Base-by-base conservation (phyloP, 2,329 filamentous ascomycete species). In the Penicillium sp. region DNA sequence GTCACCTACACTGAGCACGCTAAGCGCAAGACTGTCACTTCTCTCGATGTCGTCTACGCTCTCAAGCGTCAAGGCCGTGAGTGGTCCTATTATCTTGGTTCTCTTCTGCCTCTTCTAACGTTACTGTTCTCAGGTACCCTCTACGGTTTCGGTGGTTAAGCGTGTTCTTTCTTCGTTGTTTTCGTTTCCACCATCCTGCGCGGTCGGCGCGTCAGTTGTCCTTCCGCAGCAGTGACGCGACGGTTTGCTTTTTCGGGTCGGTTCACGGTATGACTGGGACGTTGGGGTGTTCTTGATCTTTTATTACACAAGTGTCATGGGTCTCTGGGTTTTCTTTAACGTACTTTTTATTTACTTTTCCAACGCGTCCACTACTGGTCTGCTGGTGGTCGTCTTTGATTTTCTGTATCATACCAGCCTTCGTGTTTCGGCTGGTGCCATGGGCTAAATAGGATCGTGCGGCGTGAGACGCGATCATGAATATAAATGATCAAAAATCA, bases 91-190 rank as follows among this genome's bases (percentile, higher is more conserved):
- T 54, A 51, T 21, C 30, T 23, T 56, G 44, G 2, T 26, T 63
- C 54, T 58, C n/a, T 55, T 44, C 19, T 7, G 13, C n/a, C 15
- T 48, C 53, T 41, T 65, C 70, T 73, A 68, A 74, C 67, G 13
- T 64, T 21, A 17, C 35, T 31, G 29, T 23, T 15, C 62, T 48
- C 62, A 78, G 76, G 90, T 76, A 91, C 91, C 77, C 90, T 93
- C 69, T 94, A 93, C 86, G 91, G 91, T 84, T 93, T 93, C 86
- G 91, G 91, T 86, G 91, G 91, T 86, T 94, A 91, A 88, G 74
- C 75, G 61, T 68, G 69, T 66, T 71, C 55, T 68, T 65, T 60
- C 65, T 71, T 66, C 66, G 64, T 60, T 60, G 41, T 69, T 69
- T 71, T 67, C 64, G 61, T 64, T 70, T 70, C 64, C 66, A 66